Conservation (phyloP, 1,284 basidiomycete species). For the Malassezia pachydermatis region DNA sequence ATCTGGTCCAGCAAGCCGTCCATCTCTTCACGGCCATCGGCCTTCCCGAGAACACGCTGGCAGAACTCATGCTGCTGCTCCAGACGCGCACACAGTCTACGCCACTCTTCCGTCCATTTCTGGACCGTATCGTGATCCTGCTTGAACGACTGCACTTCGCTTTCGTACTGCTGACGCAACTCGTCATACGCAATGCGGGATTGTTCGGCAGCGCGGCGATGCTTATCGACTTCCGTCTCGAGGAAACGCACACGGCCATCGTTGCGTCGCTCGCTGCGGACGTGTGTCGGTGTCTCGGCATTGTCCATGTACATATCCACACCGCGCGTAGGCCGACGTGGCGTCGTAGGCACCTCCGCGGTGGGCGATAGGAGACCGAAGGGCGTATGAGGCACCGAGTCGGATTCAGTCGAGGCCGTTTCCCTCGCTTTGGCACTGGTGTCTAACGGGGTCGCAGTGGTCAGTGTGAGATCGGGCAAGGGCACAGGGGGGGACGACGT, state of each 20-base stretch:
- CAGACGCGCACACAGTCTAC: constrained; percentile 20
- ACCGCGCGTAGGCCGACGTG: not conserved
- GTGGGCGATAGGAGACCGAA: not conserved
- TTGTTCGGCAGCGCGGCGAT: constrained; percentile 13
- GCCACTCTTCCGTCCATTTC: constrained; percentile 14
- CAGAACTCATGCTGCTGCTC: constrained; percentile 41
- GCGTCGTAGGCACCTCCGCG: constrained; percentile 3
- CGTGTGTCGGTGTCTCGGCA: not conserved
- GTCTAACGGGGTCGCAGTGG: too few species aligned
- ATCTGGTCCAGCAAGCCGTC: constrained; percentile 44
- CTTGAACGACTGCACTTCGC: constrained; percentile 32
- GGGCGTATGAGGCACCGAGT: not conserved
- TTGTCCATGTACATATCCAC: constrained; percentile 2
- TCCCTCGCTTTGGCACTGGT: too few species aligned
- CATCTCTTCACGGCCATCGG: constrained; percentile 46
- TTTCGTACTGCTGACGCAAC: constrained; percentile 31
- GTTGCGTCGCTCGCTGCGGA: not conserved
- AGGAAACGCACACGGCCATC: constrained; percentile 7
- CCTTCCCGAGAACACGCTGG: constrained; percentile 41
- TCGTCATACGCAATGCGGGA: constrained; percentile 26
- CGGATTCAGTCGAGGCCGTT: not conserved
- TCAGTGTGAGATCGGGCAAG: too few species aligned
- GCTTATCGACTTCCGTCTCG: constrained; percentile 10
- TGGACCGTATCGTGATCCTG: constrained; percentile 33
- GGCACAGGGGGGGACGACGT: not conserved